Evolutionary conservation across 2,329 filamentous ascomycete species (phyloP).

Genomic region (Penicillium vulpinum): DNA sequence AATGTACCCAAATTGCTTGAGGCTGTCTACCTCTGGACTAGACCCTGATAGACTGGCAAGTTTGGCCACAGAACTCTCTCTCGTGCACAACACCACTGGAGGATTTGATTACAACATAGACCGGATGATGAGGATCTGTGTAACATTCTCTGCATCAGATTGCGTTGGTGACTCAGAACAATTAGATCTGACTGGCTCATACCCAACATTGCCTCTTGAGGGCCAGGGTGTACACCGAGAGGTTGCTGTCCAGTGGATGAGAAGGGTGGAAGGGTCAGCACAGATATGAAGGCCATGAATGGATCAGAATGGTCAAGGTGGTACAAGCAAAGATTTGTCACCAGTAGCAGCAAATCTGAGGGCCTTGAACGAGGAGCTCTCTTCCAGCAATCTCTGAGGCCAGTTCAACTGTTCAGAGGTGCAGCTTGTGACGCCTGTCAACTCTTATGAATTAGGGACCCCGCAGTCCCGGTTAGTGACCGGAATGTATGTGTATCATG

Average conservation of each 20-base stretch:
- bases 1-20: neutral
- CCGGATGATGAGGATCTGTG: slow-evolving; percentile 6
- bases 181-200: neutral
- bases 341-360: neutral
- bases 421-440: neutral
- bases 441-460: neutral
- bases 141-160: slow-evolving; percentile 1
- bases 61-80: neutral
- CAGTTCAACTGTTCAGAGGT: neutral
- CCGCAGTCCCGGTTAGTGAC: neutral
- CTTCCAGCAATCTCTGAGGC: neutral
- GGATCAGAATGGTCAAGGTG: neutral
- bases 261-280: neutral
- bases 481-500: neutral
- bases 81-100: neutral
- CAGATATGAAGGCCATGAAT: neutral
- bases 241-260: neutral
- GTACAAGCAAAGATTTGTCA: neutral
- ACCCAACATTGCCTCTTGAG: neutral
- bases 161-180: neutral
- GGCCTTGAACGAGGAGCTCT: neutral
- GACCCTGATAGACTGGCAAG: neutral
- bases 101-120: neutral
- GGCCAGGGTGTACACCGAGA: neutral
- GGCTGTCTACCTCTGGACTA: neutral